Evolutionary conservation across 2,329 filamentous ascomycete species (phyloP).

Genomic region (Fusarium irregulare): DNA sequence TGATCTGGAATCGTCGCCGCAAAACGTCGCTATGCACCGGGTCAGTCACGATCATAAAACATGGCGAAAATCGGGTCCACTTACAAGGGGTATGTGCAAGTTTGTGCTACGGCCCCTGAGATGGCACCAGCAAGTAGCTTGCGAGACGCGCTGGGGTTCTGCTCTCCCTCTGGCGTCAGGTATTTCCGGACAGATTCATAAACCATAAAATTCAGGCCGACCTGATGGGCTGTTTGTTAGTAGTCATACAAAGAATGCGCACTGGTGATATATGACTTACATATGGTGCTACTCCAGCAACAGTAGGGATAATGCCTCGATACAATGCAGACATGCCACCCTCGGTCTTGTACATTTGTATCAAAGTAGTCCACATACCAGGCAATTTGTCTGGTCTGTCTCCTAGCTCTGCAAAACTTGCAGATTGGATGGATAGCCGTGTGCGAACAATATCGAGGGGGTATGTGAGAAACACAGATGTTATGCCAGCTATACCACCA

Average conservation of each 20-base stretch:
- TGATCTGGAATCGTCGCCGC: constrained; percentile 95
- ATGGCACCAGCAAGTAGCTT: constrained; percentile 92
- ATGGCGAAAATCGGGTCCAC: constrained; percentile 46
- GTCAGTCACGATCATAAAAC: constrained; percentile 36
- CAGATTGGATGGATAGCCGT: constrained; percentile 94
- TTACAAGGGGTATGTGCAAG: constrained; percentile 98
- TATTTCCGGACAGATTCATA: constrained; percentile 89
- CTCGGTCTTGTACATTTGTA: constrained; percentile 88
- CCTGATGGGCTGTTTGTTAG: constrained; percentile 58
- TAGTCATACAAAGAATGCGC: not conserved
- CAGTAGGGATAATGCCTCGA: constrained; percentile 90
- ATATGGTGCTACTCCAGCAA: constrained; percentile 95
- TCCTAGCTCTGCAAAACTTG: constrained; percentile 87
- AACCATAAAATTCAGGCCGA: constrained; percentile 98
- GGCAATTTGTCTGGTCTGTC: constrained; percentile 75
- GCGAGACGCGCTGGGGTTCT: constrained; percentile 80
- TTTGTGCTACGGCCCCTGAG: constrained; percentile 96
- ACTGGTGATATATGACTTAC: constrained; percentile 59
- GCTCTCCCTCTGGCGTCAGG: constrained; percentile 87
- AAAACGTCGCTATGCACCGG: constrained; percentile 77
- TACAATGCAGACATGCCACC: constrained; percentile 90
- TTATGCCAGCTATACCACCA: constrained; percentile 91
- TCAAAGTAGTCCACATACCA: constrained; percentile 91
- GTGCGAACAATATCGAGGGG: constrained; percentile 98
- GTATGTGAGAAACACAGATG: constrained; percentile 94